Conservation (phyloP, 768 basidiomycete species). For the Russula sp. region DNA sequence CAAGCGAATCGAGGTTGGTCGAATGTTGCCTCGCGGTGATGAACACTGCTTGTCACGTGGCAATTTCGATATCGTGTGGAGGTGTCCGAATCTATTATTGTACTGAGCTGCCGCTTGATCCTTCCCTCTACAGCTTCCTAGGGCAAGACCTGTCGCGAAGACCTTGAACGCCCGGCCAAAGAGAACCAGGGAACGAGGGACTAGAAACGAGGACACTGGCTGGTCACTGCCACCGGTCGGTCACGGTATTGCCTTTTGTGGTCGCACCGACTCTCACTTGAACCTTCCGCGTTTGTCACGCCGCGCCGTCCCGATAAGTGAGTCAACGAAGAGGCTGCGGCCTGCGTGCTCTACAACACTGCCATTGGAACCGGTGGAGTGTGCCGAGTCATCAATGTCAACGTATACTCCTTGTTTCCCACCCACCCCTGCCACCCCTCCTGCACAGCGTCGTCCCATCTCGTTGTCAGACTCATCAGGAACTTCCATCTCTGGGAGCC, state of each 20-base stretch:
- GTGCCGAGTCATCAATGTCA: background rate
- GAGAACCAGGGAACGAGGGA: too few species aligned
- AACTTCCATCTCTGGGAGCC: background rate
- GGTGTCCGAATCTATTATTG: background rate
- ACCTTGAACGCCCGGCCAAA: too few species aligned
- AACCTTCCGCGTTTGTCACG: background rate
- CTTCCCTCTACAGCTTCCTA: background rate
- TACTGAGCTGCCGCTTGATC: background rate
- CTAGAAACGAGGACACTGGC: background rate
- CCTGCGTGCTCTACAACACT: background rate
- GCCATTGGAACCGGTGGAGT: background rate
- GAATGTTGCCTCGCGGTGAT: slow-evolving; percentile 11
- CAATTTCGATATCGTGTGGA: background rate
- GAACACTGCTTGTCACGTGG: slow-evolving; percentile 11
- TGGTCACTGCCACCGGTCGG: background rate
- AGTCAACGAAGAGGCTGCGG: background rate
- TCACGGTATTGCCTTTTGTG: background rate
- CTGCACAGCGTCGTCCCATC: background rate
- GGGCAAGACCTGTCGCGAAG: too few species aligned
- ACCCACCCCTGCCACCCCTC: background rate
- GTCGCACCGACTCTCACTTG: background rate
- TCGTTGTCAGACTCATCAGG: background rate
- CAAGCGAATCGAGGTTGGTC: background rate
- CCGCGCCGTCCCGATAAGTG: background rate
- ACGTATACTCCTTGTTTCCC: slow-evolving; percentile 14